A percentile compares a stretch with the other conserved stretches of the same genome.
These are phyloP conservation scores for Stipa capillata DNA, from an alignment of 176 grass and related monocot species.

Conservation along the genomic window DNA sequence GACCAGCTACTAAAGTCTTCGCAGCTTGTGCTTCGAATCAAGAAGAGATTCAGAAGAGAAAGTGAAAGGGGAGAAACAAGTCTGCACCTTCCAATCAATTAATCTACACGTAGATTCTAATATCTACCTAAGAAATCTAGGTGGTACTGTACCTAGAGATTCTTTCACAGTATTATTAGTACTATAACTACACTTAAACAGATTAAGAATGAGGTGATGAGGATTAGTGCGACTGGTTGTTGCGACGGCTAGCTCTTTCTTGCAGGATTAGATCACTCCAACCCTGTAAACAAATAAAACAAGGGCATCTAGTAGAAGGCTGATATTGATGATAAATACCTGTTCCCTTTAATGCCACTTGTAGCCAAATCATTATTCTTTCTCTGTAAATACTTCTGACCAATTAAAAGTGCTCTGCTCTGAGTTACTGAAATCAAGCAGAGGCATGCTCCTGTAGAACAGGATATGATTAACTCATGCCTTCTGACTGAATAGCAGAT, in stretches of 20 bases:
- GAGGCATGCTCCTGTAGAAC: neutral
- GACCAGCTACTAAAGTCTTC: neutral
- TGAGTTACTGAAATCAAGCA: neutral
- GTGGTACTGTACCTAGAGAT: neutral
- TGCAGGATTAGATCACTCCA: neutral
- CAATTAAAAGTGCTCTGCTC: neutral
- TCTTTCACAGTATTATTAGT: neutral
- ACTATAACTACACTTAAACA: neutral
- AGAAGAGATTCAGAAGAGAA: neutral
- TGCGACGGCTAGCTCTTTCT: neutral
- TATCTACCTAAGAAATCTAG: neutral
- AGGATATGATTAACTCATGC: neutral
- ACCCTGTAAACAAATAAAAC: neutral
- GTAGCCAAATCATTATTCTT: neutral
- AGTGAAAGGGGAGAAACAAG: too few relatives aligned
- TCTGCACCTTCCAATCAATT: neutral
- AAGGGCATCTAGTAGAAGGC: neutral
- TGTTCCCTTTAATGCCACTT: too few relatives aligned
- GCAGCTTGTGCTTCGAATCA: neutral
- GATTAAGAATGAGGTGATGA: neutral
- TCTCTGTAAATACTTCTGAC: neutral
- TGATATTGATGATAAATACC: too few relatives aligned
- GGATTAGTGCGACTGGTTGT: neutral
- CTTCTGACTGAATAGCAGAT: neutral
- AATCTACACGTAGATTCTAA: neutral